These are phyloP conservation scores for Magnolia changhungtana DNA, from an alignment of 164 flowering plant species.

Conservation along the genomic window DNA sequence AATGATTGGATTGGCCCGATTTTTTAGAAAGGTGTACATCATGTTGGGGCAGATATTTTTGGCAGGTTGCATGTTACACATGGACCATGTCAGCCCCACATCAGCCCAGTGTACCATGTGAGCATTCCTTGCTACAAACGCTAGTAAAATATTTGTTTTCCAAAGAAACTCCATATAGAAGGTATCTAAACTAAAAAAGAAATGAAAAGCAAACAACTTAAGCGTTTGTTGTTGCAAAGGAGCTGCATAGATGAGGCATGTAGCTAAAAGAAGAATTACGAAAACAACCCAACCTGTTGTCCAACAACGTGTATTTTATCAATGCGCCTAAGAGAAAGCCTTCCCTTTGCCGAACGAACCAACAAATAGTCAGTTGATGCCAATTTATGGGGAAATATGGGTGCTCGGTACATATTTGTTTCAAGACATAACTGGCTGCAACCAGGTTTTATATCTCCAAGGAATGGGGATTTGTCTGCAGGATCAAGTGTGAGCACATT, in stretches of 20 bases:
- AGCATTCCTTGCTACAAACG: too few species aligned
- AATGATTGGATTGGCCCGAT: too few species aligned
- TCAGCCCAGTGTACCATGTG: too few species aligned
- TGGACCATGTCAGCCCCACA: too few species aligned
- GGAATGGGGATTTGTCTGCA: slow-evolving; percentile 93
- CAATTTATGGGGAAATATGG: slow-evolving; percentile 80
- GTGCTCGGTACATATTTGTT: slow-evolving; percentile 93
- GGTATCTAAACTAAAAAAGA: too few species aligned
- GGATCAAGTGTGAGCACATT: slow-evolving; percentile 67
- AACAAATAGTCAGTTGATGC: slow-evolving; percentile 81
- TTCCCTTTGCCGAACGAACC: slow-evolving; percentile 94
- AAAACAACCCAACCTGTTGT: slow-evolving; percentile 71
- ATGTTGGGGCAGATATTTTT: too few species aligned
- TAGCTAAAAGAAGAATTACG: neutral
- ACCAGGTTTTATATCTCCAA: slow-evolving; percentile 88
- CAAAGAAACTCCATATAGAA: too few species aligned
- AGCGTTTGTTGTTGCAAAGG: too few species aligned
- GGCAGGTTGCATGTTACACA: too few species aligned
- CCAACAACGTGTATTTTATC: slow-evolving; percentile 86
- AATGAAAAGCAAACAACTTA: too few species aligned
- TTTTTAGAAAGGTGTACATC: too few species aligned
- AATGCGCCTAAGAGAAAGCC: slow-evolving; percentile 87
- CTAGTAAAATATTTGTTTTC: too few species aligned
- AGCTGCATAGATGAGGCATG: neutral
- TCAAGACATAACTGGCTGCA: slow-evolving; percentile 77